Conservation (phyloP, 2,329 filamentous ascomycete species). For the Lachnum nothofagi region DNA sequence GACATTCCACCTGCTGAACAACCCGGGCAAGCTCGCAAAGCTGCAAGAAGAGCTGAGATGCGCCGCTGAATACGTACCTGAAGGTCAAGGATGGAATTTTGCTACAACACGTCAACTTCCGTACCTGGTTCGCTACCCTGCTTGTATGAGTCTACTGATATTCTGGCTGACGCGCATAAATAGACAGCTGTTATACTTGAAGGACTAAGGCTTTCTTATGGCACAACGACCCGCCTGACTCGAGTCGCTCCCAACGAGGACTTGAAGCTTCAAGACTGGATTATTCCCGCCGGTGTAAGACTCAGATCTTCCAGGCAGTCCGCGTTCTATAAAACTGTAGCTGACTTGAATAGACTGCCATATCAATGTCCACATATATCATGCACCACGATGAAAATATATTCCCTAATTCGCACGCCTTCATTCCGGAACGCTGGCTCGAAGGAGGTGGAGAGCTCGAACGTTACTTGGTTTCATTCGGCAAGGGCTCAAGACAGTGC, state of each 20-base stretch:
- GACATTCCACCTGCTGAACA: slow-evolving; percentile 17
- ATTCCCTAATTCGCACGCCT: slow-evolving; percentile 14
- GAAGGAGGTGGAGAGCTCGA: slow-evolving; percentile 23
- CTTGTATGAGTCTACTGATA: neutral
- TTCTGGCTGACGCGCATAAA: too few relatives aligned
- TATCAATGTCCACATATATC: slow-evolving; percentile 16
- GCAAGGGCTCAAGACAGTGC: slow-evolving; percentile 20
- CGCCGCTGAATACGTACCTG: neutral
- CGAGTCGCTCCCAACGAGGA: slow-evolving; percentile 11
- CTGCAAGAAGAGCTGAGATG: slow-evolving; percentile 15
- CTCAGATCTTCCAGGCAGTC: too few relatives aligned
- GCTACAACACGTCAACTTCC: slow-evolving; percentile 21
- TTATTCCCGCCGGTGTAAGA: slow-evolving; percentile 23
- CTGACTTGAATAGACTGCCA: too few relatives aligned
- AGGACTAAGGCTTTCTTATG: slow-evolving; percentile 16
- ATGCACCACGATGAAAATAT: slow-evolving; percentile 20
- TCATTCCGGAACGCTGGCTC: slow-evolving; percentile 22
- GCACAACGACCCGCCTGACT: slow-evolving; percentile 11
- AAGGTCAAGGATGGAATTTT: slow-evolving; percentile 5
- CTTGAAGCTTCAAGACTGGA: slow-evolving; percentile 11
- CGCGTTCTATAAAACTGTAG: too few relatives aligned
- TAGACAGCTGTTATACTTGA: slow-evolving; percentile 11
- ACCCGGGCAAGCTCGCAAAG: slow-evolving; percentile 14
- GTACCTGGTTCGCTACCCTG: slow-evolving; percentile 12
- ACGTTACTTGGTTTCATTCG: slow-evolving; percentile 20